Evolutionary conservation across 352 stramenopile genomes (phyloP).

Genomic region (Phytophthora kernoviae): DNA sequence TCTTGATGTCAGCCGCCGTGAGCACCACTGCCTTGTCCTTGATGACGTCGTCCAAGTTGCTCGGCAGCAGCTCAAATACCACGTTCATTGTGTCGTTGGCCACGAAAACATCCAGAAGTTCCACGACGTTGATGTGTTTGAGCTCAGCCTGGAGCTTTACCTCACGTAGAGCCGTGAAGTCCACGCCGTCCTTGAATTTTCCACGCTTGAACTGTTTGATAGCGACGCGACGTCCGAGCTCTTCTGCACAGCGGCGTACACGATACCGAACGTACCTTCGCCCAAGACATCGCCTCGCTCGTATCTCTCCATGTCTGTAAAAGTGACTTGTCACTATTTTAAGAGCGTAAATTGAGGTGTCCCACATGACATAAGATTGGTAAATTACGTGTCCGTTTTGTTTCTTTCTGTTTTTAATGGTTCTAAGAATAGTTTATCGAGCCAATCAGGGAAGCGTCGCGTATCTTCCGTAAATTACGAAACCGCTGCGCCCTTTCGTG

Average conservation of each 20-base stretch:
- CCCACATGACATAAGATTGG: constrained; percentile 10
- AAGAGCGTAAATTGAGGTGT: background rate
- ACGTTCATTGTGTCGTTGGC: constrained; percentile 90
- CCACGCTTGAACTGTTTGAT: constrained; percentile 91
- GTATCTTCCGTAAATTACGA: no score
- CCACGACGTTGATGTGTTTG: constrained; percentile 84
- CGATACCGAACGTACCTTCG: constrained; percentile 90
- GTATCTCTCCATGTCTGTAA: constrained; percentile 75
- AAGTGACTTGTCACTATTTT: constrained; percentile 11
- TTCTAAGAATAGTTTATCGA: no score
- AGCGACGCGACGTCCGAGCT: constrained; percentile 66
- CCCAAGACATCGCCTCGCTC: constrained; percentile 74
- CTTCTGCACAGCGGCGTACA: constrained; percentile 82
- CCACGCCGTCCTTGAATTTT: constrained; percentile 89
- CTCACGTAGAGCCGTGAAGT: constrained; percentile 90
- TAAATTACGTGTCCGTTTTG: no score
- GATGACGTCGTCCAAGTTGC: constrained; percentile 89
- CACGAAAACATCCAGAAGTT: constrained; percentile 89
- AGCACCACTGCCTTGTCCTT: constrained; percentile 89
- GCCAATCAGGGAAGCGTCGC: constrained; percentile 10
- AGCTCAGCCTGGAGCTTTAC: constrained; percentile 90
- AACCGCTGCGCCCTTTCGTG: background rate
- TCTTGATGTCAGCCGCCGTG: constrained; percentile 84
- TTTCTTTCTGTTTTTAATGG: no score
- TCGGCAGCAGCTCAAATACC: constrained; percentile 89